These are phyloP conservation scores for Xerocomus alliaceus DNA, from an alignment of 1,284 basidiomycete genomes.

Conservation along the genomic window DNA sequence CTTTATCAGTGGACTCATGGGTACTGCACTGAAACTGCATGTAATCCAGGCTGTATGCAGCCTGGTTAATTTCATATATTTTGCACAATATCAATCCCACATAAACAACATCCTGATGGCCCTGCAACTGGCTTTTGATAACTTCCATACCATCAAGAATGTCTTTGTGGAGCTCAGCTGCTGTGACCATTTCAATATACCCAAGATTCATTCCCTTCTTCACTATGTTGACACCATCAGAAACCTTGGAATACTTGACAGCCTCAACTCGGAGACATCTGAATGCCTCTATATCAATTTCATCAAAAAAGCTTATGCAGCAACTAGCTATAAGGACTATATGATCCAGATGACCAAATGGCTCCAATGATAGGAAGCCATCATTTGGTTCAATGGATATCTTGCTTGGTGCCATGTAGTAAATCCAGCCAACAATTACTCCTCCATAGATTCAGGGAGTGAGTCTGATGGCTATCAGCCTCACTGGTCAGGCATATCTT, in stretches of 20 bases:
- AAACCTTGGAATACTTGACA: constrained; percentile 3
- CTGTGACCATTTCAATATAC: constrained; percentile 12
- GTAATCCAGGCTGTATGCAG: neutral
- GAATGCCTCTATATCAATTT: constrained; percentile 24
- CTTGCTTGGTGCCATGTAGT: neutral
- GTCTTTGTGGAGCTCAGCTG: neutral
- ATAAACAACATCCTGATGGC: neutral
- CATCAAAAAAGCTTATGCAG: constrained; percentile 7
- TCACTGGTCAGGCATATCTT: too few species aligned
- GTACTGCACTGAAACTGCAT: neutral
- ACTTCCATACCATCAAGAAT: neutral
- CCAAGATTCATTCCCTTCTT: constrained; percentile 29
- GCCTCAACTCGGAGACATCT: constrained; percentile 16
- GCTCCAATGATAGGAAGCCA: neutral
- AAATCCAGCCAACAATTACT: too few species aligned
- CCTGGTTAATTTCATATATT: neutral
- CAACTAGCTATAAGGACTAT: constrained; percentile 10
- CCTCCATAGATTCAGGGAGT: too few species aligned
- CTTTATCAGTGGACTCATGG: neutral
- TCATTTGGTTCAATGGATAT: neutral
- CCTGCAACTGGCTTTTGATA: neutral
- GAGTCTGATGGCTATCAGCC: too few species aligned
- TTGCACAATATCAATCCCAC: neutral
- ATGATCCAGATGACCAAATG: neutral
- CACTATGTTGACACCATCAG: constrained; percentile 17